Evolutionary conservation across 257 asterid genomes (phyloP).

Genomic region (Buddleja alternifolia): DNA sequence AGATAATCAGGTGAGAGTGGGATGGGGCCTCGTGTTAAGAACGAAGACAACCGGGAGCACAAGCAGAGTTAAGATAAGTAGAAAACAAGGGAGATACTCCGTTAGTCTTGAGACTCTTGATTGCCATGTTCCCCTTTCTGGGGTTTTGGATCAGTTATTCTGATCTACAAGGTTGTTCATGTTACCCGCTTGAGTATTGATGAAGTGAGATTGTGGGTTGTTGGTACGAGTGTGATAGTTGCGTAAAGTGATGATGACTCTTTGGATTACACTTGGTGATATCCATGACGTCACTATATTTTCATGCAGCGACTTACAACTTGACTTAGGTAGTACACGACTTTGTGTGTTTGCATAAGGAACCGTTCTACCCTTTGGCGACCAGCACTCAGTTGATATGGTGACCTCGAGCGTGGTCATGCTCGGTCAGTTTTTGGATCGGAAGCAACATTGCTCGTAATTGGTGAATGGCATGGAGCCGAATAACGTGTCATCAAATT

Average conservation of each 20-base stretch:
- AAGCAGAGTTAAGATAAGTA: slow-evolving; percentile 43
- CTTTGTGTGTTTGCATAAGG: not conserved
- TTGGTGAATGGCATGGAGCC: not conserved
- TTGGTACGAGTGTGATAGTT: too few relatives aligned
- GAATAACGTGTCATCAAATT: not conserved
- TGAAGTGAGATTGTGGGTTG: too few relatives aligned
- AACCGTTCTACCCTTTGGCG: not conserved
- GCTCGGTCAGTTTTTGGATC: not conserved
- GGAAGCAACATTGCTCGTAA: not conserved
- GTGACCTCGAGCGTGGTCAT: not conserved
- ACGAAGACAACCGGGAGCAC: slow-evolving; percentile 27
- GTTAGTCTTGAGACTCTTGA: slow-evolving; percentile 48
- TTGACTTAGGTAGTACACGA: too few relatives aligned
- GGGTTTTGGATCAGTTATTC: slow-evolving; percentile 65
- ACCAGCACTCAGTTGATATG: not conserved
- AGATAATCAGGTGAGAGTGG: slow-evolving; percentile 44
- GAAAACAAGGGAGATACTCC: slow-evolving; percentile 62
- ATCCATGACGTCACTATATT: too few relatives aligned
- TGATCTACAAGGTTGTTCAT: slow-evolving; percentile 20
- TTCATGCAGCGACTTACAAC: too few relatives aligned
- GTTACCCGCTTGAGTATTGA: too few relatives aligned
- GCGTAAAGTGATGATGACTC: too few relatives aligned
- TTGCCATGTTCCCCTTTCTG: slow-evolving; percentile 62
- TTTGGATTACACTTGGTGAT: too few relatives aligned
- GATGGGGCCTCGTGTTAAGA: slow-evolving; percentile 32